Evolutionary conservation across 495 filamentous ascomycete species (phyloP).

Genomic region (Trypethelium eluteriae): DNA sequence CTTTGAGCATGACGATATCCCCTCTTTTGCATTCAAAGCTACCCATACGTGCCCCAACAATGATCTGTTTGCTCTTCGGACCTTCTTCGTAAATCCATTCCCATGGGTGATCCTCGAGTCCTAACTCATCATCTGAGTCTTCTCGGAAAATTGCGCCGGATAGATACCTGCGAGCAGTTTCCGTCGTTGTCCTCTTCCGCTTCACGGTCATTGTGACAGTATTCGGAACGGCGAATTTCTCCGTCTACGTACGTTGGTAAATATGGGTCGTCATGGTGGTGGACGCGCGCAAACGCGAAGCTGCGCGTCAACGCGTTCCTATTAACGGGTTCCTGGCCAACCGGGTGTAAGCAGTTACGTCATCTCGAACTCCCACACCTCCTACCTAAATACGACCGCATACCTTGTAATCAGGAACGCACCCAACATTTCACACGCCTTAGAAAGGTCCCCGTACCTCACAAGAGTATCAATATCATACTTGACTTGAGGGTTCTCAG

Average conservation of each 20-base stretch:
- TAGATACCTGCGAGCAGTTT: constrained; percentile 53
- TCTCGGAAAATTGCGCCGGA: constrained; percentile 62
- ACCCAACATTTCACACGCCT: not conserved
- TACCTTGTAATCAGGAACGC: not conserved
- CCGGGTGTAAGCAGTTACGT: not conserved
- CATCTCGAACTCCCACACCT: too few relatives aligned
- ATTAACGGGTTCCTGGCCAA: not conserved
- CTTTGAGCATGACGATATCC: constrained; percentile 78
- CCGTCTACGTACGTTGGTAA: not conserved
- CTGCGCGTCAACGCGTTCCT: not conserved
- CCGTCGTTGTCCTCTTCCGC: constrained; percentile 26
- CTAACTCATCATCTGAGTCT: constrained; percentile 88
- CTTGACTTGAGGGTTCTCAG: too few relatives aligned
- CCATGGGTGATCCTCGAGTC: constrained; percentile 79
- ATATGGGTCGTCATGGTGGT: not conserved
- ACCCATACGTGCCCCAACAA: constrained; percentile 81
- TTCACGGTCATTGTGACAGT: constrained; percentile 20
- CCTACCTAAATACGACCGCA: too few relatives aligned
- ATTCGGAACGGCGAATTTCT: not conserved
- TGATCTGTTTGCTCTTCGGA: constrained; percentile 30
- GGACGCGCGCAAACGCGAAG: not conserved
- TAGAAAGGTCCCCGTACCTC: too few relatives aligned
- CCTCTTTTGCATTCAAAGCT: constrained; percentile 71
- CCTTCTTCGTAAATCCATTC: constrained; percentile 72
- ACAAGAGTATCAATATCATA: too few relatives aligned